Base-by-base conservation (phyloP, 2,329 filamentous ascomycete genomes). In the Coniochaeta hoffmannii region DNA sequence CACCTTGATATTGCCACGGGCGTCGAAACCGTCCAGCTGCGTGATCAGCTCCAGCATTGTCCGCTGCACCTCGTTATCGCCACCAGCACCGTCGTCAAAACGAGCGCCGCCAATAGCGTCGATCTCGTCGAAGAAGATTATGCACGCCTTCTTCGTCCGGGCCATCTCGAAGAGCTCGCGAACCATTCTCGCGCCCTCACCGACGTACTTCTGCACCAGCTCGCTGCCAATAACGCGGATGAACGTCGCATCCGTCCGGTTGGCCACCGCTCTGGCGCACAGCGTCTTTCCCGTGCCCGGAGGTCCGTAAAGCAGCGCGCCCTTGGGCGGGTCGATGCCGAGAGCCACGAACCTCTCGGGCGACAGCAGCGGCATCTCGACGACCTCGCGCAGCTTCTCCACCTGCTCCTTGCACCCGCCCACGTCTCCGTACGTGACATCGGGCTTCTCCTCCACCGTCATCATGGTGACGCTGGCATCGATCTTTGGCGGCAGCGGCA, bases 381-480 rank as follows among this genome's bases (percentile, higher is more conserved):
- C 94, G 54, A 99, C 94, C 75, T 99, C 94, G 71, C 94, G 84
- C 63, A 99, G 83, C 81, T 99, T 99, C 80, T 99, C 94, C 38
- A 99, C 96, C 75, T 99, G 94, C 74, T 99, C 94, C 76, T 99
- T 99, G 83, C 92, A 97, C 56, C 94, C 94, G 74, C 94, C 94
- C 38, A 99, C 93, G 77, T 99, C 94, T 64, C 94, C 94, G 66
- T 99, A 99, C 60, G 94, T 99, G 59, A 99, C 94, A 71, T 99
- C 94, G 15, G 94, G 94, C 80, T 99, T 99, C 77, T 99, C 94
- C 78, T 99, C 94, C 61, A 99, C 94, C 53, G 94, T 97, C 94
- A 99, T 99, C 94, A 99, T 99, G 36, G 94, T 99, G 63, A 99
- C 94, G 64, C 90, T 96, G 54, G 94, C 93, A 68, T 99, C 94